Conservation (phyloP, 2,329 filamentous ascomycete species). For the Fusarium armeniacum region DNA sequence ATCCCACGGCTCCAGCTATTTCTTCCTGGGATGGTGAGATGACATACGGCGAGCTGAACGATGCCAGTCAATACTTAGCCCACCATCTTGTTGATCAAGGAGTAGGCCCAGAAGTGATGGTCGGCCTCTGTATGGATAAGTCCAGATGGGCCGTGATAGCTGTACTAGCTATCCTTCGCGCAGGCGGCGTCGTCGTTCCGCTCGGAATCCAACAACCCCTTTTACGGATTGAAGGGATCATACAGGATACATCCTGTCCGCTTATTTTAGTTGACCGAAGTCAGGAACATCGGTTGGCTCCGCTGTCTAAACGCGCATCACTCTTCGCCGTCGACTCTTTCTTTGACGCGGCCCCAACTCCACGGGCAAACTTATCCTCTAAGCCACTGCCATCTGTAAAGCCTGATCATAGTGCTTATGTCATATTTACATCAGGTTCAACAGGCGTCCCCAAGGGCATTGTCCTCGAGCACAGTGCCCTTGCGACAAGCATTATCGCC, state of each 20-base stretch:
- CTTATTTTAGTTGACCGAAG: conserved; percentile 2
- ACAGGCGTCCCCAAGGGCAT: conserved; percentile 8
- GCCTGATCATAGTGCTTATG: not conserved
- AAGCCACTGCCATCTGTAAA: not conserved
- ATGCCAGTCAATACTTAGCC: conserved; percentile 3
- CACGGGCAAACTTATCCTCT: not conserved
- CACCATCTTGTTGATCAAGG: conserved; percentile 1
- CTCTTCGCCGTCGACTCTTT: conserved; percentile 1
- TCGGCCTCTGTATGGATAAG: conserved; percentile 10
- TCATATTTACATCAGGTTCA: conserved; percentile 6
- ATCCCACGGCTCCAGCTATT: conserved; percentile 2
- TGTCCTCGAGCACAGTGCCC: conserved; percentile 4
- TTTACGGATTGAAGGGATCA: not conserved
- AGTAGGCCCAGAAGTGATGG: conserved; percentile 7
- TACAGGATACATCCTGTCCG: conserved; percentile 1
- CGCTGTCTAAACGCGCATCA: not conserved
- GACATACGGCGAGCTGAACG: conserved; percentile 6
- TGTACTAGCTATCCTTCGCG: conserved; percentile 9
- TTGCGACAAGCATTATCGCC: conserved; percentile 5
- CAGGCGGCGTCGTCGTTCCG: conserved; percentile 4
- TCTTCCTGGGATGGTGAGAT: conserved; percentile 7
- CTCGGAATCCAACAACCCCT: conserved; percentile 3
- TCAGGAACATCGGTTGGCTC: conserved; percentile 1
- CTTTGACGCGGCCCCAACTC: not conserved
- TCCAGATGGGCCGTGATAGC: conserved; percentile 1